Base-by-base conservation (phyloP, 148 eudicot genomes). In the Polygonum maritimum region DNA sequence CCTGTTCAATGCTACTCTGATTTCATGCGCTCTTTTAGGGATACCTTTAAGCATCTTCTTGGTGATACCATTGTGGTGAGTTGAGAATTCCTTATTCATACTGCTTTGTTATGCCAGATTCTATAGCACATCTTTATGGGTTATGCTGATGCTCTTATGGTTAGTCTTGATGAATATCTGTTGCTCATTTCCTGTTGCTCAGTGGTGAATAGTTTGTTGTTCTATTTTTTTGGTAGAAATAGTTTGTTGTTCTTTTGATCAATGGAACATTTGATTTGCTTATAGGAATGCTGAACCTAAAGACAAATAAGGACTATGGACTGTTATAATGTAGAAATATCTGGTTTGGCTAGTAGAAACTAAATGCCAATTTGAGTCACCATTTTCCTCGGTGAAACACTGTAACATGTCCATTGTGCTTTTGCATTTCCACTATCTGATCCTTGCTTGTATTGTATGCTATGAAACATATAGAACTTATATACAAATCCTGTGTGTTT, bases 1-100 rank as follows among this genome's bases (percentile, higher is more conserved):
- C 89, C 98, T 3, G 75, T 91, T 75, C 93, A 94, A 83, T 88
- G 91, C 45, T 89, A 88, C 74, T 79, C 89, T 16, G 97, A 93
- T 74, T 93, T 84, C 84, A 93, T 93, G 98, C 86, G 87, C 52
- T 81, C 94, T 63, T 93, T 93, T 69, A 84, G 84, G 70, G 87
- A 82, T 76, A 75, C 76, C 48, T 89, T 89, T 69, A 76, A 85
- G 54, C 85, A 86, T 83, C 84, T 88, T 60, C 81, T 88, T 5
- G 93, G 91, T 12, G 87, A 88, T 76, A 88, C 89, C 71, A 89
- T 89, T 78, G 93, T 85, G 86, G 93, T 89, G 76, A 76, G 55
- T 76, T 12, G 12, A 33, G 7, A 22, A 33, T n/a, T 26, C 31
- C 38, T 9, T 26, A 16, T 18, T 49, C 36, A 73, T 15, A 12